Base-by-base conservation (phyloP, 2,329 filamentous ascomycete genomes). In the Monosporascus cannonballus region DNA sequence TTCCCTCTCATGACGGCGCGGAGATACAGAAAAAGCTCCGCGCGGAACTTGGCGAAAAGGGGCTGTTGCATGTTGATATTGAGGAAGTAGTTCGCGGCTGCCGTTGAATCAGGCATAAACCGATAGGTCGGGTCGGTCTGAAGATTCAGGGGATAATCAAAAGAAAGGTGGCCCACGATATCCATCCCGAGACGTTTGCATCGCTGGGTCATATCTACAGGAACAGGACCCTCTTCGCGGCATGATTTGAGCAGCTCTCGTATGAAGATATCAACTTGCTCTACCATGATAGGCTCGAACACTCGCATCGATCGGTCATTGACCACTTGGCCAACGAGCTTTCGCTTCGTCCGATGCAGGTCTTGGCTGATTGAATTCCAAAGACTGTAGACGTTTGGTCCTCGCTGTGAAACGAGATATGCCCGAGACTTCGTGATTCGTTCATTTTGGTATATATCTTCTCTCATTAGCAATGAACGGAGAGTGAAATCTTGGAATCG, bases 371-470 rank as follows among this genome's bases (percentile, higher is more conserved):
- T 38, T n/a, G 47, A 44, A 37, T 47, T 56, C 49, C 54, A 50
- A 6, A 56, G 36, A n/a, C 44, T 42, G 11, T 50, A 50, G 15
- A 42, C n/a, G 25, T 38, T 30, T 6, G 49, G 41, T 6, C 39
- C 49, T n/a, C 49, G 39, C 30, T 50, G 54, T 4, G 54, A 50
- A 7, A 47, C 38, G 22, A 54, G 52, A 44, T 56, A 56, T 11
- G n/a, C 47, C 7, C 39, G 37, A 9, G 51, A 48, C 15, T 56
- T 56, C 2, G 49, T 56, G 27, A 56, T 37, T 9, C 36, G 8
- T 20, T 52, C 46, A 38, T 54, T 56, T 15, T 51, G 52, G 18
- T 54, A 56, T 30, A 56, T 56, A 24, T 50, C 52, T 56, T 15
- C 37, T 38, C 47, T 30, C 18, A 17, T 50, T 49, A 49, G 15